Percentiles rank a stretch among this genome's conserved stretches.
These are phyloP conservation scores for Mariannaea elegans DNA, from an alignment of 2,329 filamentous ascomycete species.

Conservation along the genomic window DNA sequence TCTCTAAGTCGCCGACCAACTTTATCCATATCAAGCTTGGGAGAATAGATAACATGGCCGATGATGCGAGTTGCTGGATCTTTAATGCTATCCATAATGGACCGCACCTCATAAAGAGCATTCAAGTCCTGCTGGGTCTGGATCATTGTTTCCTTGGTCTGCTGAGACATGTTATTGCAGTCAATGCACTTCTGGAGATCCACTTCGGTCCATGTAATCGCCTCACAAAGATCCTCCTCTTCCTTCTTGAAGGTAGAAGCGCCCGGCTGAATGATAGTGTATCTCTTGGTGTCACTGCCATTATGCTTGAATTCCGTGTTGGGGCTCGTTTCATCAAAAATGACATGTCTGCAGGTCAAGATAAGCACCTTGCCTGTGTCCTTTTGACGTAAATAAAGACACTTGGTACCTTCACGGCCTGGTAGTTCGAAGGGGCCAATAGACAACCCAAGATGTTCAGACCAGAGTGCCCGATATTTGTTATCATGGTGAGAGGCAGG, in stretches of 20 bases:
- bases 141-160: neutral
- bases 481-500: neutral
- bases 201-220: neutral
- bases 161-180: neutral
- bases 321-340: neutral
- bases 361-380: neutral
- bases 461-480: neutral
- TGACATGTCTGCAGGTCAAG: slow-evolving; percentile 21
- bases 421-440: neutral
- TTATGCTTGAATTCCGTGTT: slow-evolving; percentile 1
- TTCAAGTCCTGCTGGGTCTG: neutral
- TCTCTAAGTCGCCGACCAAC: slow-evolving; percentile 6
- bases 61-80: slow-evolving; percentile 6
- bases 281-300: neutral
- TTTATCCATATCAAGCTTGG: neutral
- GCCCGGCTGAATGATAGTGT: slow-evolving; percentile 13
- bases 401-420: slow-evolving; percentile 8
- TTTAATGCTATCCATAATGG: too few species aligned
- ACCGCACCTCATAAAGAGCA: too few species aligned
- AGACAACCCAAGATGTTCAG: neutral
- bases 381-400: slow-evolving; percentile 10
- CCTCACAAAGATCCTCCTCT: too few species aligned
- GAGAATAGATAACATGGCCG: slow-evolving; percentile 12
- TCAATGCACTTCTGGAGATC: neutral
- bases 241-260: neutral